Conservation (phyloP, 495 filamentous ascomycete genomes). For the Hyaloscypha hepaticicola region DNA sequence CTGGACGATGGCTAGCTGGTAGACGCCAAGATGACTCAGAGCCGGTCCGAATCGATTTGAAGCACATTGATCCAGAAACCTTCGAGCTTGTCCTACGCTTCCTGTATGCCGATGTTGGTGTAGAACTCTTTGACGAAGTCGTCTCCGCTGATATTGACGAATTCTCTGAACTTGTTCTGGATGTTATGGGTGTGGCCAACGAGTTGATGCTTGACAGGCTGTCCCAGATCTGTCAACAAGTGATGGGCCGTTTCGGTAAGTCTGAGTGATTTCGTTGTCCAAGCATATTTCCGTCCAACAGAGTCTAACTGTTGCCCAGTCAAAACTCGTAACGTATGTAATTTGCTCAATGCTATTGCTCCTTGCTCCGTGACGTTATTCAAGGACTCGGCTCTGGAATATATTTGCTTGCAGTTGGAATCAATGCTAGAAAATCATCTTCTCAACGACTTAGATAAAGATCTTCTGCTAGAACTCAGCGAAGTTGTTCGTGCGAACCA, state of each 20-base stretch:
- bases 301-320: conserved; percentile 45
- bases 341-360: conserved; percentile 77
- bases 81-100: conserved; percentile 80
- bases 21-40: conserved; percentile 57
- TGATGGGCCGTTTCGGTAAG: conserved; percentile 80
- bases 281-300: background rate
- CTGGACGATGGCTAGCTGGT: conserved; percentile 75
- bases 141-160: conserved; percentile 70
- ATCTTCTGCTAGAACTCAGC: conserved; percentile 76
- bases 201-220: conserved; percentile 94
- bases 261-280: background rate
- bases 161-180: conserved; percentile 85
- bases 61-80: conserved; percentile 67
- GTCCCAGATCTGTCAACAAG: conserved; percentile 83
- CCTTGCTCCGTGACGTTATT: conserved; percentile 81
- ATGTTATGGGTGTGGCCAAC: conserved; percentile 86
- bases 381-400: conserved; percentile 85
- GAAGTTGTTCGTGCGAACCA: conserved; percentile 79
- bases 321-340: conserved; percentile 80
- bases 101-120: conserved; percentile 80
- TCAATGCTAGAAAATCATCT: conserved; percentile 84
- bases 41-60: conserved; percentile 72
- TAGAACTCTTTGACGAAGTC: conserved; percentile 77
- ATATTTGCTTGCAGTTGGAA: conserved; percentile 87
- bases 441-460: conserved; percentile 83